phyloP scores from a whole-genome alignment of 805 yeast genomes.

The Candida caryicola region DNA sequence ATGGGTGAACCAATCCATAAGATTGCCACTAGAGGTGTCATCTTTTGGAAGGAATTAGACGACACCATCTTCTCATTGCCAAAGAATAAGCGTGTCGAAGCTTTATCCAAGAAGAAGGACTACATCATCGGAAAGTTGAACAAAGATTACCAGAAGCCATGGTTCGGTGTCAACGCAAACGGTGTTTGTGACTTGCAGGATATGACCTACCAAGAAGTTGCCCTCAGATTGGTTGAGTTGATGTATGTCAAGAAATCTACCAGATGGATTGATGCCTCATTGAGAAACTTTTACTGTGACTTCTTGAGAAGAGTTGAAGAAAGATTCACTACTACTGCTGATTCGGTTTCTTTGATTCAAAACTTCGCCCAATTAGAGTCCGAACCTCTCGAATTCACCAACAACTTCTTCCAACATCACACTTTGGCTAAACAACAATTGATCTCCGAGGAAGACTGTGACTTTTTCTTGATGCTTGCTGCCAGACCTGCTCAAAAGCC shows the following conservation, averaged over 20 bases:
- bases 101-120: slow-evolving; percentile 77
- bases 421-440: slow-evolving; percentile 78
- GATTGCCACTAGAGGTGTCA: slow-evolving; percentile 95
- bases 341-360: slow-evolving; percentile 67
- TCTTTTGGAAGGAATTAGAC: slow-evolving; percentile 97
- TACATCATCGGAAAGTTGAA: slow-evolving; percentile 82
- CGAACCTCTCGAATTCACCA: slow-evolving; percentile 58
- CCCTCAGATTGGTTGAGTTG: slow-evolving; percentile 81
- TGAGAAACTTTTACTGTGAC: slow-evolving; percentile 83
- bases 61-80: slow-evolving; percentile 90
- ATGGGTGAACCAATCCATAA: slow-evolving; percentile 99
- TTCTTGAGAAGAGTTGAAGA: slow-evolving; percentile 94
- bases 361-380: slow-evolving; percentile 62
- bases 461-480: slow-evolving; percentile 82
- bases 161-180: slow-evolving; percentile 83
- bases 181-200: slow-evolving; percentile 90
- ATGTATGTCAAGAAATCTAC: slow-evolving; percentile 74
- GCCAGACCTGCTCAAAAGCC: slow-evolving; percentile 89
- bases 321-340: slow-evolving; percentile 67
- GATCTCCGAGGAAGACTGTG: slow-evolving; percentile 92
- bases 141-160: slow-evolving; percentile 95
- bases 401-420: slow-evolving; percentile 60
- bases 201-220: slow-evolving; percentile 93
- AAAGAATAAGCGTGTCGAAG: slow-evolving; percentile 79
- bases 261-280: slow-evolving; percentile 85